A percentile compares a stretch with the other conserved stretches of the same genome.
Conservation (phyloP, 768 basidiomycete species). For the Serendipita sp. region DNA sequence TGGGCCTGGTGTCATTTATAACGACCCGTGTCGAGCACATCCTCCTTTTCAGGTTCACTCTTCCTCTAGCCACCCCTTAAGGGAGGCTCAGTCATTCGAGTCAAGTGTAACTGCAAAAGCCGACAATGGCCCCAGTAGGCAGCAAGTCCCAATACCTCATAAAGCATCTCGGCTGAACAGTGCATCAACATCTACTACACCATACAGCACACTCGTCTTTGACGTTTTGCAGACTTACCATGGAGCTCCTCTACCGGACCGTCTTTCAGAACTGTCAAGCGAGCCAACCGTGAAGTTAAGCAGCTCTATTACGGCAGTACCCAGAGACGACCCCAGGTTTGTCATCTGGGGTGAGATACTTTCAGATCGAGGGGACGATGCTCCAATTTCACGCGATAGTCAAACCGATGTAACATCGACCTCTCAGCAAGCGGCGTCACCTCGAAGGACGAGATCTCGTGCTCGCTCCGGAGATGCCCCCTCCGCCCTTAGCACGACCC, state of each 20-base stretch:
- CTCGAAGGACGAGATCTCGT: neutral
- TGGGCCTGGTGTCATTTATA: conserved; percentile 4
- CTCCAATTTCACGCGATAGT: conserved; percentile 21
- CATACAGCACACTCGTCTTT: conserved; percentile 41
- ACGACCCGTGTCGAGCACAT: conserved; percentile 9
- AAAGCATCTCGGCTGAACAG: conserved; percentile 19
- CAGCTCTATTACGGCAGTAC: conserved; percentile 29
- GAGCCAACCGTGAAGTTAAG: conserved; percentile 57
- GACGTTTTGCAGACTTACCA: conserved; percentile 69
- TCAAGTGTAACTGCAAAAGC: conserved; percentile 57
- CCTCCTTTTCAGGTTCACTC: conserved; percentile 18
- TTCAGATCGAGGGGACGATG: conserved; percentile 16
- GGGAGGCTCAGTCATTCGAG: conserved; percentile 80
- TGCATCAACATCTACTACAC: conserved; percentile 28
- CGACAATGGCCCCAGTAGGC: neutral
- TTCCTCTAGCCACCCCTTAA: conserved; percentile 39
- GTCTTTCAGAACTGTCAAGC: conserved; percentile 38
- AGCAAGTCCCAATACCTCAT: neutral
- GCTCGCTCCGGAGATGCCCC: conserved; percentile 1
- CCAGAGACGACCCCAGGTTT: conserved; percentile 78
- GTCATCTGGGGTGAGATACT: conserved; percentile 71
- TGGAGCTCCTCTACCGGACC: conserved; percentile 58
- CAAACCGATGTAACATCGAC: conserved; percentile 25
- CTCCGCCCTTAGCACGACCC: conserved; percentile 8
- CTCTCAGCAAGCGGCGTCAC: conserved; percentile 9